Base-by-base conservation (phyloP, 805 yeast genomes). In the Teunomyces funiuensis region DNA sequence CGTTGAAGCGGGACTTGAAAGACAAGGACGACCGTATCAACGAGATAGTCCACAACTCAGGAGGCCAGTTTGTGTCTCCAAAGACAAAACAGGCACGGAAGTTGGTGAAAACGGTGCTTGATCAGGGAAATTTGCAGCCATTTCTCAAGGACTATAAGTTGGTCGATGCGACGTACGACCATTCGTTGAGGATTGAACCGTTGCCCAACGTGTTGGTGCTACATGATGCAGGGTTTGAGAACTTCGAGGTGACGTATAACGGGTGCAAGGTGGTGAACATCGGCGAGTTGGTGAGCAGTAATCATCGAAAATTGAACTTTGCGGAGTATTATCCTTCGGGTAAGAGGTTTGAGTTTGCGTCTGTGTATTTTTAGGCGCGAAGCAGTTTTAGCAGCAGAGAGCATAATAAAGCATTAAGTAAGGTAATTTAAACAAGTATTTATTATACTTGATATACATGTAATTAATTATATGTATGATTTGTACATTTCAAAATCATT, bases 101-200 rank as follows among this genome's bases (percentile, higher is more conserved):
- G 53, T 62, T 89, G 2, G 87, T 85, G 13, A 83, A 85, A 48
- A 89, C 97, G 0, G 46, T 93, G 0, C 61, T 93, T 9, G 96
- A 88, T 55, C 99, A 93, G 63, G 93, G 93, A 0, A 85, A 80
- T 55, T 60, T 93, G 34, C 85, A 93, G 23, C 99, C 99, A 9
- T 88, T 90, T 55, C 65, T 80, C 2, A 61, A 69, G 14, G 62
- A 70, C 16, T 64, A 78, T 19, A 75, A 87, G 45, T 85, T 95
- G 0, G 70, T 87, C 1, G 66, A 78, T 15, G 78, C 95, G 69
- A 82, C 81, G 44, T 76, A 77, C 52, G 95, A 88, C 56, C 81
- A 82, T 49, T 66, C 79, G 4, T 66, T 91, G 46, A 72, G 83
- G 16, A 59, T 93, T 39, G 77, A 83, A 33, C 98, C 97, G 1